phyloP scores from a whole-genome alignment of 75 land plant species.

The Cryptomeria japonica region DNA sequence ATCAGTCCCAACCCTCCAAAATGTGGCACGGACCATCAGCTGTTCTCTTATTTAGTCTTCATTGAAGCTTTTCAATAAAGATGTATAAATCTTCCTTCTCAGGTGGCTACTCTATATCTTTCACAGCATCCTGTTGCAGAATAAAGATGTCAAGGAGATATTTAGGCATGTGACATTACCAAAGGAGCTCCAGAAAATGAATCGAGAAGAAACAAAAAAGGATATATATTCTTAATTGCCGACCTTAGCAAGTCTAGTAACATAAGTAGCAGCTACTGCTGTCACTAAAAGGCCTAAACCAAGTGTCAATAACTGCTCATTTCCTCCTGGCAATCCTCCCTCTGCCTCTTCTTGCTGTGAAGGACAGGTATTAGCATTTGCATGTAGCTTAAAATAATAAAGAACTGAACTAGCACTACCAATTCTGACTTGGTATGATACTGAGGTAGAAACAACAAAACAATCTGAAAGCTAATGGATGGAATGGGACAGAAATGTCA shows the following conservation, averaged over 20 bases:
- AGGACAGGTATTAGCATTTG: background rate
- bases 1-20: background rate
- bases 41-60: background rate
- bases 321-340: conserved; percentile 60
- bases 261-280: conserved; percentile 90
- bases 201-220: background rate
- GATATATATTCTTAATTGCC: conserved; percentile 1
- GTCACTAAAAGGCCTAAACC: conserved; percentile 82
- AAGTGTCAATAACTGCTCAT: conserved; percentile 67
- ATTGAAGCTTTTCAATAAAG: conserved; percentile 5
- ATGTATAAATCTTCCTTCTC: background rate
- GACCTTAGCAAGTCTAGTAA: conserved; percentile 91
- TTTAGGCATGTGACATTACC: background rate
- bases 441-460: background rate
- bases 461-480: background rate
- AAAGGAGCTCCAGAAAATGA: background rate
- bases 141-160: background rate
- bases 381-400: background rate
- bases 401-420: background rate
- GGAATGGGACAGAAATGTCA: background rate
- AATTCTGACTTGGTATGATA: background rate
- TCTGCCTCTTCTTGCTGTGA: conserved; percentile 91
- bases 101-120: conserved; percentile 2
- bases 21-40: background rate
- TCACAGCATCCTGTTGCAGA: conserved; percentile 11